Evolutionary conservation across 1,284 basidiomycete genomes (phyloP), one percentile per base, ranked within the genome.

Genomic region (Chalciporus sp.): DNA sequence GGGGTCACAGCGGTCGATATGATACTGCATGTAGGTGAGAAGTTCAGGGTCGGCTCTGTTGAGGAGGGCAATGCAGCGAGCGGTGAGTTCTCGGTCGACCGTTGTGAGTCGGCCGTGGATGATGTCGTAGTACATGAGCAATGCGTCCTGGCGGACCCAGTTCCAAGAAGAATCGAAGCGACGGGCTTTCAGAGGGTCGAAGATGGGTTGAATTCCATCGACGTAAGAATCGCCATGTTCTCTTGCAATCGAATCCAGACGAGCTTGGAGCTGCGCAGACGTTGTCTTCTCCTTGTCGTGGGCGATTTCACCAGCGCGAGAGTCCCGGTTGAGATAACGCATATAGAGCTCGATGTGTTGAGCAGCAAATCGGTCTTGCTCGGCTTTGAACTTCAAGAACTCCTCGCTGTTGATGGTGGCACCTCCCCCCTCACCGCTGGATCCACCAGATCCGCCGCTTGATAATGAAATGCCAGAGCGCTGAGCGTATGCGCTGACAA

Each of bases 91-190:
- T 53, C 90, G 86, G 63, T 97, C 95, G 62, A 97, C 92, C 28
- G 94, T 93, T 29, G 90, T 95, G 57, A 97, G 84, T 44, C 90
- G 87, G 45, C 96, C 96, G 65, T 95, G 95, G 68, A 98, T 93
- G 72, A 98, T 96, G 70, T 98, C 95, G 76, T 95, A 98, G 77
- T 90, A 98, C 90, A 98, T 94, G 57, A 92, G 79, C 40, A 98
- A 80, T 26, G 95, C 93, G 60, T 96, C 94, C 75, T 98, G 95
- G 61, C 96, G 88, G 49, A 92, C 95, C 97, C 96, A 99, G 73
- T 99, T 99, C 96, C 96, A 99, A 11, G 90, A 94, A 10, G 95
- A 98, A 72, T 98, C 95, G 78, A 99, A 99, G 69, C 92, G 93
- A 48, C 97, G 92, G 17, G 95, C 96, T 75, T 99, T 99, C 70